A percentile compares a stretch with the other conserved stretches of the same genome.
Evolutionary conservation across 108 stramenopile genomes (phyloP).

Genomic region (Cafeteria roenbergensis): DNA sequence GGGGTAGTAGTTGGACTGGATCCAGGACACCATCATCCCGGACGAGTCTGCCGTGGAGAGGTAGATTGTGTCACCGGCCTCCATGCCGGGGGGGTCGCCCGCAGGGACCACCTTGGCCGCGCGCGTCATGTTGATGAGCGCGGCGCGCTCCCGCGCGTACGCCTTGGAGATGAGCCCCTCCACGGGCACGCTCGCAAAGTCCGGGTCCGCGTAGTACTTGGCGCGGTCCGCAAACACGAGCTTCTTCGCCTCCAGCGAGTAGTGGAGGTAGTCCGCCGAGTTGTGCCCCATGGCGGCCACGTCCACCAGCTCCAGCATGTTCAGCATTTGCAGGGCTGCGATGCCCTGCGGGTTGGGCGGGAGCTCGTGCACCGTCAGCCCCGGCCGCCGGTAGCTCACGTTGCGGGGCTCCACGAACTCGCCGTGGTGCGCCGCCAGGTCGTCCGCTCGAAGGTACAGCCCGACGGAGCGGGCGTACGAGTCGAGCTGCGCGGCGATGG

Average conservation of each 20-base stretch:
- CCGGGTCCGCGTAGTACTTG: neutral
- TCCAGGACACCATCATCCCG: neutral
- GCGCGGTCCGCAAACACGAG: constrained; percentile 4
- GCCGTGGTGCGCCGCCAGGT: constrained; percentile 3
- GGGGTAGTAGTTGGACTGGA: neutral
- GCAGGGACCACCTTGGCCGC: neutral
- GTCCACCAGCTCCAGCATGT: neutral
- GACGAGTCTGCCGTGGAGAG: neutral
- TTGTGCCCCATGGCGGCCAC: neutral
- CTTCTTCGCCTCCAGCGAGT: constrained; percentile 1
- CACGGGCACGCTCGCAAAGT: neutral
- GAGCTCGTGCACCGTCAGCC: neutral
- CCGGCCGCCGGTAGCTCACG: neutral
- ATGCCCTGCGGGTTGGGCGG: constrained; percentile 7
- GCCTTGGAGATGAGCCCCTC: constrained; percentile 1
- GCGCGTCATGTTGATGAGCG: neutral
- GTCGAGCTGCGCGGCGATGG: neutral
- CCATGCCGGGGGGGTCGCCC: neutral
- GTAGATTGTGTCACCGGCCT: constrained; percentile 5
- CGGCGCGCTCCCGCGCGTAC: neutral
- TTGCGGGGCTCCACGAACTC: neutral
- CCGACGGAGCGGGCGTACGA: neutral
- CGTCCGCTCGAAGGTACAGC: neutral
- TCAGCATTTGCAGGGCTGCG: constrained; percentile 7
- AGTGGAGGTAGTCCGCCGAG: neutral